phyloP scores from a whole-genome alignment of 306 rosid genomes.

The Cucumis cinereus region DNA sequence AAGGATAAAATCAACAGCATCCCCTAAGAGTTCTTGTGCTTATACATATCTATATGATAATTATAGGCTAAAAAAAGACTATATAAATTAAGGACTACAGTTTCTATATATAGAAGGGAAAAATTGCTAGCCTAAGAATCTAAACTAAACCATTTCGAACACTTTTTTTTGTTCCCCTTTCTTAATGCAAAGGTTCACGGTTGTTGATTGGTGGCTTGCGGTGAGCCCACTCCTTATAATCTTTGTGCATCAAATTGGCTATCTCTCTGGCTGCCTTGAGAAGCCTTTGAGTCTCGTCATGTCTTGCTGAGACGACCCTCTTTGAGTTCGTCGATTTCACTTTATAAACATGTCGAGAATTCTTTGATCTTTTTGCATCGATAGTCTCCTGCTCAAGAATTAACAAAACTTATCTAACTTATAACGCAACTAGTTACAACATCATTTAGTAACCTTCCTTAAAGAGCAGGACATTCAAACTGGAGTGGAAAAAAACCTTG shows the following conservation, averaged over 20 bases:
- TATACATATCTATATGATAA: not conserved
- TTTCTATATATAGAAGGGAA: not conserved
- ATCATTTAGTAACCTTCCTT: not conserved
- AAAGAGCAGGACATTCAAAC: not conserved
- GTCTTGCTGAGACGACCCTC: not conserved
- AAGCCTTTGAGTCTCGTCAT: not conserved
- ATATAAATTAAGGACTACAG: not conserved
- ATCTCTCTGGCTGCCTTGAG: conserved; percentile 1
- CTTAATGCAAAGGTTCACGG: conserved; percentile 6
- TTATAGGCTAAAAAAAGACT: not conserved
- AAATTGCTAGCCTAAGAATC: conserved; percentile 6
- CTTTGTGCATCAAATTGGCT: conserved; percentile 12
- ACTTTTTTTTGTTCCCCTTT: not conserved
- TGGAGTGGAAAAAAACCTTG: not conserved
- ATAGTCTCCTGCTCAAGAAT: not conserved
- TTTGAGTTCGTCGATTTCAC: not conserved
- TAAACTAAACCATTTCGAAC: not conserved
- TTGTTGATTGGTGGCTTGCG: conserved; percentile 10
- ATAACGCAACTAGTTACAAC: not conserved
- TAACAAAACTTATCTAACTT: not conserved
- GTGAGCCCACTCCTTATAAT: conserved; percentile 6
- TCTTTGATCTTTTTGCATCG: not conserved
- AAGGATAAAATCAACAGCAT: not conserved
- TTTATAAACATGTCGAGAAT: not conserved
- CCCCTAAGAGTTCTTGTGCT: not conserved